Base-by-base conservation (phyloP, 164 flowering plant genomes). In the Cinnamomum chago region DNA sequence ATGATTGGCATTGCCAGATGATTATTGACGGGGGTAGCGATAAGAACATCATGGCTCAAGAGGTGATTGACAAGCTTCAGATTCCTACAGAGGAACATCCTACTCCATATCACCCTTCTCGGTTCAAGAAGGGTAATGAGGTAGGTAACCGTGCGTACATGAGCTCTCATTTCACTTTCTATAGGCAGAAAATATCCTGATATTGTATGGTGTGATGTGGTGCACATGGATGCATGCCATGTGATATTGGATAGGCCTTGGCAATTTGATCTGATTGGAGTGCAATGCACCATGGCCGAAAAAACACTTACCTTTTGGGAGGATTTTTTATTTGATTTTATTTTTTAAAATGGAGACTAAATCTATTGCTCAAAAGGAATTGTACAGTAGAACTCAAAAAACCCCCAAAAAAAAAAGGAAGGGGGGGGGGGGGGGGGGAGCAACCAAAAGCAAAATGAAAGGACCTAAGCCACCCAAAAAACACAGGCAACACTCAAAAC, bases 121-220 rank as follows among this genome's bases (percentile, higher is more conserved):
- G 66, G 25, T 64, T 64, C 27, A 64, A 64, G 13, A 64, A 64
- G 27, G 27, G 66, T 23, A 64, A 64, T 23, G 66, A 4, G 35
- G 35, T 30, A 64, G 66, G 66, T 64, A 11, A 64, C 27, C 2
- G 14, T 64, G n/a, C 7, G 12, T 3, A 13, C 24, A 3, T 5
- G 14, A 5, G 24, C 25, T n/a, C 66, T 79, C 0, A 52, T 79
- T 47, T 18, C 50, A 9, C 73, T 79, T 72, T 73, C 67, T 13
- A 81, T 81, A 27, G 69, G 69, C 27, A 28, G 20, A 13, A 27
- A 67, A 25, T 30, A 30, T 67, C 14, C 4, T 27, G n/a, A 67
- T 28, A 7, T 27, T 9, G 18, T 67, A 15, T 78, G 68, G 67
- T 75, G 77, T 25, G 75, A 74, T 23, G 78, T 75, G 12, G 52